Evolutionary conservation across 2,329 filamentous ascomycete genomes (phyloP).

Genomic region (Beauveria brongniartii): DNA sequence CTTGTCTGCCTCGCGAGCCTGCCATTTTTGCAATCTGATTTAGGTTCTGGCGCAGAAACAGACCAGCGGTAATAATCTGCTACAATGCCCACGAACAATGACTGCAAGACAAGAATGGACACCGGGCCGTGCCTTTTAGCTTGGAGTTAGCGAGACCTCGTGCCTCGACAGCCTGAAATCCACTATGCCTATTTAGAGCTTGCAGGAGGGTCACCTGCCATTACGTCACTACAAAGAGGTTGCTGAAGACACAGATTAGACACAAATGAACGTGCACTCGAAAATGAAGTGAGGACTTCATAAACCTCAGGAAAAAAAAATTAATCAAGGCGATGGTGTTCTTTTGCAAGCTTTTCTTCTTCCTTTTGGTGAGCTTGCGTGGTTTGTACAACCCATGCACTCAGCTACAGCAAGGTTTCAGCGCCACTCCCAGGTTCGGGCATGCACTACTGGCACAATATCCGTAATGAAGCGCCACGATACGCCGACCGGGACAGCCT

Average conservation of each 20-base stretch:
- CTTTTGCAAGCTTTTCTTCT: not conserved
- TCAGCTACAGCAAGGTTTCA: not conserved
- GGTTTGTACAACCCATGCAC: not conserved
- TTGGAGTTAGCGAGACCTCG: not conserved
- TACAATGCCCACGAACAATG: not conserved
- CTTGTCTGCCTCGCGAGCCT: not conserved
- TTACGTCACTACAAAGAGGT: not conserved
- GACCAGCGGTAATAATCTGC: not conserved
- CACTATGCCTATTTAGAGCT: not conserved
- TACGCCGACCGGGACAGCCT: not conserved
- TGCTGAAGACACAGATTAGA: not conserved
- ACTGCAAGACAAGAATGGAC: not conserved
- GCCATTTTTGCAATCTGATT: not conserved
- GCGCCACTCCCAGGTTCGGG: not conserved
- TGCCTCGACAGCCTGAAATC: not conserved
- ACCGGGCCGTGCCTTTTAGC: not conserved
- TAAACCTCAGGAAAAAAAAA: too few species aligned
- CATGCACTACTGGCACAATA: not conserved
- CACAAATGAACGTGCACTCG: too few species aligned
- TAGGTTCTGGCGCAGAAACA: not conserved
- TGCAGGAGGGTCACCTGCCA: not conserved
- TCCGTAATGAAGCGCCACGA: not conserved
- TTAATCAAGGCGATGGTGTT: too few species aligned
- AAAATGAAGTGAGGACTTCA: too few species aligned
- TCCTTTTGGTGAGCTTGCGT: not conserved